These are phyloP conservation scores for Mortierella sp. DNA, from an alignment of 371 early-diverging fungal genomes.

Conservation along the genomic window DNA sequence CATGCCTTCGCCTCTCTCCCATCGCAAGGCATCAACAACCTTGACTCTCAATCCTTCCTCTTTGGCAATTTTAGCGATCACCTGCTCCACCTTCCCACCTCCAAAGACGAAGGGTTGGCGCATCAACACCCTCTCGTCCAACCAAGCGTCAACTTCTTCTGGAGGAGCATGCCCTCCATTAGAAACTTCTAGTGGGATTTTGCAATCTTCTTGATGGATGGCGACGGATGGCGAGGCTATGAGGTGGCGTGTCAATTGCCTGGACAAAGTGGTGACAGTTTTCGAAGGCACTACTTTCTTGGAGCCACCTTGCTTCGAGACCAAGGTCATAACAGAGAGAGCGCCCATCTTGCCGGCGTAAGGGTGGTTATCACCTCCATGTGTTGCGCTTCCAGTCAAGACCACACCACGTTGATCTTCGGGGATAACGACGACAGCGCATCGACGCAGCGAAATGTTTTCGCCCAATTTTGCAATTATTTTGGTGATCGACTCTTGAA, in stretches of 20 bases:
- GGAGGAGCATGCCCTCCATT: slow-evolving; percentile 61
- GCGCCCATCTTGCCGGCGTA: slow-evolving; percentile 74
- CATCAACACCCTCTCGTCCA: slow-evolving; percentile 73
- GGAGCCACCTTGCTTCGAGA: slow-evolving; percentile 51
- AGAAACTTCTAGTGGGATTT: slow-evolving; percentile 45
- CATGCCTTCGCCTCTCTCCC: slow-evolving; percentile 90
- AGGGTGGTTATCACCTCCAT: slow-evolving; percentile 73
- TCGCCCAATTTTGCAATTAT: slow-evolving; percentile 90
- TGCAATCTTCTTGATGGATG: slow-evolving; percentile 59
- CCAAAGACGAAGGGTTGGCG: slow-evolving; percentile 85
- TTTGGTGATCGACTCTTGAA: slow-evolving; percentile 76
- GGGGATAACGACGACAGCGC: slow-evolving; percentile 61
- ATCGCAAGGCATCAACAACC: slow-evolving; percentile 79
- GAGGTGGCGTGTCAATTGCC: slow-evolving; percentile 83
- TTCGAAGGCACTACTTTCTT: slow-evolving; percentile 52
- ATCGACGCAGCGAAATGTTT: slow-evolving; percentile 86
- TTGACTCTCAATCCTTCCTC: slow-evolving; percentile 59
- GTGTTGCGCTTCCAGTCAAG: slow-evolving; percentile 74
- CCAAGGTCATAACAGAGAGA: slow-evolving; percentile 71
- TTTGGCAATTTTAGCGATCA: slow-evolving; percentile 62
- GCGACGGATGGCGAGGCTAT: slow-evolving; percentile 80
- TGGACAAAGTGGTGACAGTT: slow-evolving; percentile 65
- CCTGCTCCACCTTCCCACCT: slow-evolving; percentile 78
- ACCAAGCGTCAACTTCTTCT: slow-evolving; percentile 64
- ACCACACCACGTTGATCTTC: slow-evolving; percentile 50